These are phyloP conservation scores for Dendrobium nobile DNA, from an alignment of 106 monocot genomes.

Conservation along the genomic window DNA sequence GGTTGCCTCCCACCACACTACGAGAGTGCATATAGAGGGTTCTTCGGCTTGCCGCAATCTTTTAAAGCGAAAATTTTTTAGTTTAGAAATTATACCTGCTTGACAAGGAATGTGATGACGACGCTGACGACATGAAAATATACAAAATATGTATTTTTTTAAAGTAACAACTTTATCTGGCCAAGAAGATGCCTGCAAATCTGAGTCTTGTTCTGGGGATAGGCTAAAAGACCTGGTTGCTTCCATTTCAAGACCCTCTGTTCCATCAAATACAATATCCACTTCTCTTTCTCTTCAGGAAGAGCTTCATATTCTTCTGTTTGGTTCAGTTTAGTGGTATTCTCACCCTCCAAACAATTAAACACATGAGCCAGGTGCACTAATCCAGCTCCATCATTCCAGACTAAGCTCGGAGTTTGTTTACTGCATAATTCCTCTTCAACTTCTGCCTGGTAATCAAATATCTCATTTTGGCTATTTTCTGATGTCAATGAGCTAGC, in stretches of 20 bases:
- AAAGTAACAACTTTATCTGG: slow-evolving; percentile 67
- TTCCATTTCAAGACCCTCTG: slow-evolving; percentile 50
- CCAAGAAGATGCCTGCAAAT: slow-evolving; percentile 38
- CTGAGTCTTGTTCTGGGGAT: slow-evolving; percentile 26
- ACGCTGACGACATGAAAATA: too few species aligned
- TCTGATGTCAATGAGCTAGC: slow-evolving; percentile 7
- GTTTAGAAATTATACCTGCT: too few species aligned
- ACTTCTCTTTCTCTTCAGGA: slow-evolving; percentile 35
- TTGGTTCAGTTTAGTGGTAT: slow-evolving; percentile 5
- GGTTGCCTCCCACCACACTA: too few species aligned
- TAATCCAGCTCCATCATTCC: not conserved
- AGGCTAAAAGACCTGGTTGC: slow-evolving; percentile 17
- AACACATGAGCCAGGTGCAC: not conserved
- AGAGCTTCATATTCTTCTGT: slow-evolving; percentile 19
- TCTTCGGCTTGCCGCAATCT: too few species aligned
- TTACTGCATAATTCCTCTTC: slow-evolving; percentile 3
- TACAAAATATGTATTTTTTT: too few species aligned
- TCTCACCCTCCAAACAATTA: not conserved
- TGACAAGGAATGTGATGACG: too few species aligned
- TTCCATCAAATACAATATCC: slow-evolving; percentile 76
- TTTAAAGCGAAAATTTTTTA: too few species aligned
- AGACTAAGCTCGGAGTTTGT: not conserved
- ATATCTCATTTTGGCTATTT: slow-evolving; percentile 3
- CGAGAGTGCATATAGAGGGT: too few species aligned
- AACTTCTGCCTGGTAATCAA: slow-evolving; percentile 11